Evolutionary conservation across 192 early-diverging fungal genomes (phyloP).

Genomic region (Podila epicladia): DNA sequence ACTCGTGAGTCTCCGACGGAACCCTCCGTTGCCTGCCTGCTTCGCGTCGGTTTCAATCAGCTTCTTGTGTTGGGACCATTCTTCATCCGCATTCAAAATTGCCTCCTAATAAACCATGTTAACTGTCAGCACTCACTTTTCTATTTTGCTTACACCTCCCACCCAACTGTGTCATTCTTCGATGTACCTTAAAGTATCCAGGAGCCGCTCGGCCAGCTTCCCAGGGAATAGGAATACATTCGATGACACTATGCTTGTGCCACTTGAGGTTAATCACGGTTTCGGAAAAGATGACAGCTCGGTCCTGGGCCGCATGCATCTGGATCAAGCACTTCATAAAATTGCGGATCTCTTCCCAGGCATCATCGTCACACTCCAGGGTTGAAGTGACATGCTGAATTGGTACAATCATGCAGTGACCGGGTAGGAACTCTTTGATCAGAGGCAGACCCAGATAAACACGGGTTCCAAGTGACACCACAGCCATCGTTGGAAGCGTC

Average conservation of each 20-base stretch:
- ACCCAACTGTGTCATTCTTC: neutral
- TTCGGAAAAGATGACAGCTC: slow-evolving; percentile 89
- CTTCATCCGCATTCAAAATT: slow-evolving; percentile 77
- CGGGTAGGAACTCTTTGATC: slow-evolving; percentile 77
- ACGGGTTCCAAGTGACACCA: slow-evolving; percentile 81
- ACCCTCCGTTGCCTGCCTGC: slow-evolving; percentile 61
- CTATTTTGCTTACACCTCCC: neutral
- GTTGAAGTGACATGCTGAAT: slow-evolving; percentile 84
- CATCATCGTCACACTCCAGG: slow-evolving; percentile 89
- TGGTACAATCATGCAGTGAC: slow-evolving; percentile 94
- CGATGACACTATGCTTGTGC: slow-evolving; percentile 88
- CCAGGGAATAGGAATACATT: slow-evolving; percentile 91
- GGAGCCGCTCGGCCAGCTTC: slow-evolving; percentile 78
- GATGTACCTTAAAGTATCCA: slow-evolving; percentile 80
- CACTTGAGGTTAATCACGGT: slow-evolving; percentile 81
- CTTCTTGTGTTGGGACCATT: slow-evolving; percentile 91
- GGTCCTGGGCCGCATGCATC: slow-evolving; percentile 80
- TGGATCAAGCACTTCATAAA: slow-evolving; percentile 95
- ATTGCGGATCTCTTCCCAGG: slow-evolving; percentile 95
- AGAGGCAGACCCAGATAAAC: slow-evolving; percentile 84
- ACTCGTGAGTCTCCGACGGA: slow-evolving; percentile 74
- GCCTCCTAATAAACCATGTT: slow-evolving; percentile 66
- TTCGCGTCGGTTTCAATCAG: slow-evolving; percentile 70
- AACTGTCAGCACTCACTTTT: neutral
- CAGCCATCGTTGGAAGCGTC: slow-evolving; percentile 68